phyloP scores from a whole-genome alignment of 495 filamentous ascomycete genomes.

The Elaphomyces granulatus region DNA sequence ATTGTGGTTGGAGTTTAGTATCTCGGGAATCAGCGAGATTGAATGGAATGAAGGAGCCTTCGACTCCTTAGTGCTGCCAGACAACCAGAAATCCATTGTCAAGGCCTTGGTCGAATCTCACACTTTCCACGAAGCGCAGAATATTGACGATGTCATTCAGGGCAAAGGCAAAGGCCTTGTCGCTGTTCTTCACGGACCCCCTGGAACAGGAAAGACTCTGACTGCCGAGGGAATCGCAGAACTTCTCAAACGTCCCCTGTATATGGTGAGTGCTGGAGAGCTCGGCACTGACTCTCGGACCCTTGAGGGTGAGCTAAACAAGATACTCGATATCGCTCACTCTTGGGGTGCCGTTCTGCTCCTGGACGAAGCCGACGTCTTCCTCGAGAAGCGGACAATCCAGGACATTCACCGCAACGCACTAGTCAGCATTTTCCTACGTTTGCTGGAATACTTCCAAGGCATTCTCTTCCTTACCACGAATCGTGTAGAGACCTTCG shows the following conservation, averaged over 20 bases:
- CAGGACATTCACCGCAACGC: constrained; percentile 64
- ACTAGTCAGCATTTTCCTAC: constrained; percentile 61
- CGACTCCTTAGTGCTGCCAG: constrained; percentile 58
- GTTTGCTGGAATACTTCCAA: constrained; percentile 63
- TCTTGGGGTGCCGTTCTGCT: constrained; percentile 73
- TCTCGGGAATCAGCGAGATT: constrained; percentile 71
- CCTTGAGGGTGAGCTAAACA: constrained; percentile 65
- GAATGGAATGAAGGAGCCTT: constrained; percentile 74
- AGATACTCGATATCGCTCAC: constrained; percentile 77
- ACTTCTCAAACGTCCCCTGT: constrained; percentile 65
- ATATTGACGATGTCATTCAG: constrained; percentile 71
- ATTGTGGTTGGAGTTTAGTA: constrained; percentile 80
- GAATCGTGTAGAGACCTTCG: constrained; percentile 62
- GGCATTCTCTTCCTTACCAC: constrained; percentile 71
- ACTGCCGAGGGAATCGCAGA: constrained; percentile 82
- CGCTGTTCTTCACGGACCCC: constrained; percentile 65
- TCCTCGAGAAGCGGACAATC: constrained; percentile 57
- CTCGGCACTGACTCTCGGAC: constrained; percentile 65
- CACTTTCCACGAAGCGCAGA: constrained; percentile 66
- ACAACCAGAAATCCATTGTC: constrained; percentile 67
- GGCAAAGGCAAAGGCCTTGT: constrained; percentile 68
- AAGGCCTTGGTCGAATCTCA: constrained; percentile 68
- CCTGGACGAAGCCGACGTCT: constrained; percentile 68
- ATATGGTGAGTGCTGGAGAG: constrained; percentile 73
- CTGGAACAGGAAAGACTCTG: constrained; percentile 79